Base-by-base conservation (phyloP, 495 filamentous ascomycete genomes). In the Massariosphaeria phaeospora region DNA sequence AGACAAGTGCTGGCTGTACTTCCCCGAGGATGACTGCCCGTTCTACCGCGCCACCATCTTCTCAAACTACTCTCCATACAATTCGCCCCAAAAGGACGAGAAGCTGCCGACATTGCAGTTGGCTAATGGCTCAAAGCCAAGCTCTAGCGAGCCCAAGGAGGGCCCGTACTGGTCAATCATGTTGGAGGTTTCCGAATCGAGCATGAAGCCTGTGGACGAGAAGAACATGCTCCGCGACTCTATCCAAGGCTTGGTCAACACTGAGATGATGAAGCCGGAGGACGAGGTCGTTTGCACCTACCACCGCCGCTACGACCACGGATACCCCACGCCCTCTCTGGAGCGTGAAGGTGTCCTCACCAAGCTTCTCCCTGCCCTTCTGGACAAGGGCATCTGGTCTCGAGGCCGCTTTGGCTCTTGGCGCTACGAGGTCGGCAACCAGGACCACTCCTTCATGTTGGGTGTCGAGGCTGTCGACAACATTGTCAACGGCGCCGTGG, bases 11-110 rank as follows among this genome's bases (percentile, higher is more conserved):
- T 99, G 93, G 89, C 82, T 99, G 49, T 99, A 99, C 82, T 99
- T 97, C 84, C 93, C 93, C 59, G 94, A 99, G 70, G 84, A 95
- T 72, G 83, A 99, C 81, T 96, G 91, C 79, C 90, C 89, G 68
- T 99, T 99, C 83, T 99, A 99, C 79, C 89, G 93, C 65, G 93
- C 93, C 67, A 99, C 93, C 58, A 97, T 99, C 75, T 99, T 99
- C 83, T 97, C 93, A 74, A 99, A 99, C 83, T 99, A 99, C 80
- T 97, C 94, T 15, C 93, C 91, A 53, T 81, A 95, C 82, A 99
- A 99, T 77, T 93, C 97, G 74, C 93, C 93, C 17, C 75, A 83
- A 47, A 75, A 79, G 38, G 83, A 82, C 51, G 84, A 79, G 66
- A 93, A 94, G 77, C 85, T 99, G 33, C 80, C 89, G 38, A 97